Base-by-base conservation (phyloP, 2,329 filamentous ascomycete genomes). In the Cadophora sp. region DNA sequence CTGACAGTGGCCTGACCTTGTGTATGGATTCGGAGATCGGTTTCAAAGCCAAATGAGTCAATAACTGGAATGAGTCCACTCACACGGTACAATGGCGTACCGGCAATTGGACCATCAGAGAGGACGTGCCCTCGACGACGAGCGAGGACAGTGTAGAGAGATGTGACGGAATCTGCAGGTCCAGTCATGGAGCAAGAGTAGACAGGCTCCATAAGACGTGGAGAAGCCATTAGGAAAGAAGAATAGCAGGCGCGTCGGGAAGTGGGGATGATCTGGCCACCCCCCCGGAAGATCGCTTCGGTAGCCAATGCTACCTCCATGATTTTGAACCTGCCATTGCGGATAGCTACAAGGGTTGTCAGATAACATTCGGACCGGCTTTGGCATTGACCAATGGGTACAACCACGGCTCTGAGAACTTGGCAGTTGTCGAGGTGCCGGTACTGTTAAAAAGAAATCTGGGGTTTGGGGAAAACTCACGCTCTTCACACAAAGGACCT, bases 11-110 rank as follows among this genome's bases (percentile, higher is more conserved):
- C 94, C 79, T 94, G 91, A 63, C 96, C 95, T 82, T 97, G 93
- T 0, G 95, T 97, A 80, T 97, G 94, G 77, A 98, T 98, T 71
- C 96, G 87, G 67, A 99, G 85, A 82, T 99, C 96, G 16, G 96
- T 98, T 83, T 99, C 96, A 80, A 99, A 98, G 24, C 96, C 96
- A 77, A 99, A 99, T 34, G 91, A 94, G 83, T 99, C 96, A 77
- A 99, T 97, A 68, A 98, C 96, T 11, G 96, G 96, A 66, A 99
- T 89, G 61, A 98, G 85, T 3, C 96, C 96, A 75, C 91, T 92
- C 64, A 97, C 94, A 26, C 92, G 91, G 81, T 97, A 98, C 12
- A 99, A 86, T 4, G 95, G 96, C 11, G 96, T 98, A 27, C 96
- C 96, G 0, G 95, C 94, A 69, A 99, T 93, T 16, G 94, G 94